Conservation (phyloP, 805 yeast genomes). For the Candida piceae region DNA sequence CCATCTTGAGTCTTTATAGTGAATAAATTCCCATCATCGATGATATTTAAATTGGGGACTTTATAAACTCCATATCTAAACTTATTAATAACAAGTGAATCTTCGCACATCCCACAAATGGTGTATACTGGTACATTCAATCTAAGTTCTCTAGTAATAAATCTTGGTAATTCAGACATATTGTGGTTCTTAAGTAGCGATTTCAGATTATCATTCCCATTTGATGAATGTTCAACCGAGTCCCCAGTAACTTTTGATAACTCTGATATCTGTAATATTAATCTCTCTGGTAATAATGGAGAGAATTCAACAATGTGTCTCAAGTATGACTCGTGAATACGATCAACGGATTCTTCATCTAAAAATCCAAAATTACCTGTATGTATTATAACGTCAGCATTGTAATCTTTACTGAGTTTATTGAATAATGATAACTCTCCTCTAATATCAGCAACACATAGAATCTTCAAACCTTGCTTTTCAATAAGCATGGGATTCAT, state of each 20-base stretch:
- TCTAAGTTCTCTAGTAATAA: constrained; percentile 36
- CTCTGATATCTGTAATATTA: constrained; percentile 47
- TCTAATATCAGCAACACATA: constrained; percentile 49
- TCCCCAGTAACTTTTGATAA: constrained; percentile 43
- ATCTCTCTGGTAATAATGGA: constrained; percentile 45
- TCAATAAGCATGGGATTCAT: constrained; percentile 10
- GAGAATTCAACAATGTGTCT: constrained; percentile 66
- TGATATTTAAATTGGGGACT: constrained; percentile 53
- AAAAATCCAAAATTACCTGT: constrained; percentile 81
- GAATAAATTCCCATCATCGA: constrained; percentile 53
- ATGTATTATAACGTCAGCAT: constrained; percentile 54
- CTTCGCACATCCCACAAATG: constrained; percentile 74
- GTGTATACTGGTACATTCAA: constrained; percentile 66
- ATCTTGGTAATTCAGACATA: constrained; percentile 49
- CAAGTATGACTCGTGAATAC: constrained; percentile 51
- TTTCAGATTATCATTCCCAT: constrained; percentile 33
- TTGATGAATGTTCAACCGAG: constrained; percentile 33
- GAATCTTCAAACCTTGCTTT: constrained; percentile 18
- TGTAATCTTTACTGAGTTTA: constrained; percentile 39
- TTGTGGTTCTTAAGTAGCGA: constrained; percentile 31
- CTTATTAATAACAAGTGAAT: constrained; percentile 59
- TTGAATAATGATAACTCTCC: constrained; percentile 49
- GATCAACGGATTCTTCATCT: constrained; percentile 49
- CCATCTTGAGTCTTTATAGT: constrained; percentile 37
- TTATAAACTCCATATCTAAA: constrained; percentile 48